A percentile compares a stretch with the other conserved stretches of the same genome.
These are phyloP conservation scores for Durotheca rogersii DNA, from an alignment of 495 filamentous ascomycete species.

Conservation along the genomic window DNA sequence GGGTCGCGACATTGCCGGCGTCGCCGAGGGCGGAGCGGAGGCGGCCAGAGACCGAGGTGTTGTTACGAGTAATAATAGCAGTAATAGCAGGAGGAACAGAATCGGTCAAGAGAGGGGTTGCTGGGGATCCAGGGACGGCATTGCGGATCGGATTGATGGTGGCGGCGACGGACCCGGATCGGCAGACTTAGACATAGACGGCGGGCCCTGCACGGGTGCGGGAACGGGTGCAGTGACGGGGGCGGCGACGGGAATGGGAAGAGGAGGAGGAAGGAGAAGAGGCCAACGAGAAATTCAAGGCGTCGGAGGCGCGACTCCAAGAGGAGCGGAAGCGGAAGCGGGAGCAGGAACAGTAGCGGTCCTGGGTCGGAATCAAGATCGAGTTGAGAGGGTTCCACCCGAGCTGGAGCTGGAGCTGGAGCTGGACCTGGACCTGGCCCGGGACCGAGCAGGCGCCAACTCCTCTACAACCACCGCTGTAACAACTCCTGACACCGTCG, in stretches of 20 bases:
- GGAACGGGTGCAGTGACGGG: slow-evolving; percentile 8
- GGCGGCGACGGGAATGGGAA: background rate
- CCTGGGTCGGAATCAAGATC: slow-evolving; percentile 7
- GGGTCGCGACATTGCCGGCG: slow-evolving; percentile 1
- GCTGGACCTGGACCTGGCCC: too few species aligned
- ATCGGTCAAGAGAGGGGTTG: background rate
- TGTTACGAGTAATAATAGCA: background rate
- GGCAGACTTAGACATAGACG: background rate
- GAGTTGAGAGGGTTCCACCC: slow-evolving; percentile 25
- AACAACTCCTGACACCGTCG: too few species aligned
- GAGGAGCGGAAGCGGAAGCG: background rate
- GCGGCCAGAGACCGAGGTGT: too few species aligned
- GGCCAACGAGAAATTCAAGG: too few species aligned
- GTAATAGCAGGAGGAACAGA: background rate
- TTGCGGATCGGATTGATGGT: background rate
- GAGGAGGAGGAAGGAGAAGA: background rate
- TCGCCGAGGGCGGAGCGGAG: too few species aligned
- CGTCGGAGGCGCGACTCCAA: too few species aligned
- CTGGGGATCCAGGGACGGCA: too few species aligned
- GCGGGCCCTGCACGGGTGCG: too few species aligned
- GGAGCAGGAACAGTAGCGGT: background rate
- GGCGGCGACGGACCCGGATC: background rate
- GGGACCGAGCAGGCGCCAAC: slow-evolving; percentile 5
- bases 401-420: slow-evolving; percentile 27
- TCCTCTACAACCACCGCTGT: too few species aligned